Percentiles rank a stretch among this genome's conserved stretches.
phyloP scores from a whole-genome alignment of 495 filamentous ascomycete genomes.

The Penicillium chermesinum region DNA sequence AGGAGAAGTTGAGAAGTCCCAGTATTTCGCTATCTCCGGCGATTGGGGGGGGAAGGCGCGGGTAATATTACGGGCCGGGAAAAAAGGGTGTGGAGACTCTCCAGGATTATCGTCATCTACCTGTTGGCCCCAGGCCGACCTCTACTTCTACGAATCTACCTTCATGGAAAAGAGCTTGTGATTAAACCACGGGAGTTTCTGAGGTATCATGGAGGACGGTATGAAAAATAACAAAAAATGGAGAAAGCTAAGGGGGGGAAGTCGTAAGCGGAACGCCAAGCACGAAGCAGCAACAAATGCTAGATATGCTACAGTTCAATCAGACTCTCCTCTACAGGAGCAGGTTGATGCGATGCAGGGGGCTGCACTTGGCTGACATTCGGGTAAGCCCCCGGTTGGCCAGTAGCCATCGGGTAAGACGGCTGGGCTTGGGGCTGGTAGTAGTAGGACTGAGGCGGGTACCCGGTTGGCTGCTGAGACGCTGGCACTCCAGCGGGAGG shows the following conservation, averaged over 20 bases:
- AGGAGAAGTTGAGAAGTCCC: neutral
- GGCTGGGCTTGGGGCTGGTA: conserved; percentile 29
- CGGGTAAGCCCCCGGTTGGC: conserved; percentile 52
- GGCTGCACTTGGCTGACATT: conserved; percentile 57
- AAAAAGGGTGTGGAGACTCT: conserved; percentile 1
- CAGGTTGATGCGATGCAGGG: conserved; percentile 30
- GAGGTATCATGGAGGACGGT: conserved; percentile 23
- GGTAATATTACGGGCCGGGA: conserved; percentile 18
- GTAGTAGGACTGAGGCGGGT: conserved; percentile 35
- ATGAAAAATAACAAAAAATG: conserved; percentile 4
- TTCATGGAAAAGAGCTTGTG: neutral
- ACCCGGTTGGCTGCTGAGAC: conserved; percentile 27
- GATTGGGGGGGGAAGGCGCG: conserved; percentile 7
- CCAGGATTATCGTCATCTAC: neutral
- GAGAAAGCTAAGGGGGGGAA: conserved; percentile 5
- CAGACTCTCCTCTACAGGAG: conserved; percentile 75
- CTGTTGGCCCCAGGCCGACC: no score
- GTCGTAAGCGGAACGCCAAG: neutral
- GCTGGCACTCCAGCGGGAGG: conserved; percentile 13
- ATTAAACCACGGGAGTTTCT: conserved; percentile 3
- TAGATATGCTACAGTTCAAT: conserved; percentile 59
- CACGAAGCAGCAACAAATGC: neutral
- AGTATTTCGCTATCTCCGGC: conserved; percentile 22
- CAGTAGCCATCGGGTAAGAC: conserved; percentile 23
- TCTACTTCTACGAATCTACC: no score